Base-by-base conservation (phyloP, 1,139 yeast genomes). In the Kluyveromyces sp. region DNA sequence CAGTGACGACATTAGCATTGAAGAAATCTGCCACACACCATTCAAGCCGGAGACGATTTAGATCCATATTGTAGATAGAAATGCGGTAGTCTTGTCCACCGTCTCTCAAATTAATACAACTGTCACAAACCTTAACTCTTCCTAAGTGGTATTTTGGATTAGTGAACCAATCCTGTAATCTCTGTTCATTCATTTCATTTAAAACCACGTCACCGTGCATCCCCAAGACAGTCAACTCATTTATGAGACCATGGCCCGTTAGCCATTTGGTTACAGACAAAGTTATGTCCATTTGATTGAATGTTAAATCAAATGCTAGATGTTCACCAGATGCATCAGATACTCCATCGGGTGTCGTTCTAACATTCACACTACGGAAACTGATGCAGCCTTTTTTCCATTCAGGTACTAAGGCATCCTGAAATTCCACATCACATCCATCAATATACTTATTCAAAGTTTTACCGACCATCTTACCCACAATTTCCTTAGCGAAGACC, bases 221-320 rank as follows among this genome's bases (percentile, higher is more conserved):
- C 0, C 92, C 92, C 45, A 69, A 73, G 1, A 83, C 68, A 47
- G 81, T 83, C 41, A 83, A 64, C 52, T 79, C 80, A 45, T 81
- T 70, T 37, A 83, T 75, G 31, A 84, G 65, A 0, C 94, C 94
- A 42, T 74, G 73, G 0, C 88, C 83, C 49, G 77, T 76, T 43
- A 79, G 72, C 90, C 90, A 83, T 61, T 83, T 83, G 40, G 73
- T 71, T 51, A 83, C 76, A 1, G 85, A 79, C 26, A 83, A 65
- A 0, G 83, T 75, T 37, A 83, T 58, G 51, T 78, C 79, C 51
- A 82, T 66, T 21, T 78, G 72, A 45, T 80, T 77, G 30, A 82
- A 69, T 15, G 65, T 66, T 31, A 81, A 72, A 7, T 67, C 62
- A 37, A 70, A 53, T 37, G 53, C 31, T 27, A 37, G 15, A 4